Evolutionary conservation across 495 filamentous ascomycete species (phyloP), one percentile per base, ranked within the genome.

Genomic region (Aspergillus carlsbadensis): DNA sequence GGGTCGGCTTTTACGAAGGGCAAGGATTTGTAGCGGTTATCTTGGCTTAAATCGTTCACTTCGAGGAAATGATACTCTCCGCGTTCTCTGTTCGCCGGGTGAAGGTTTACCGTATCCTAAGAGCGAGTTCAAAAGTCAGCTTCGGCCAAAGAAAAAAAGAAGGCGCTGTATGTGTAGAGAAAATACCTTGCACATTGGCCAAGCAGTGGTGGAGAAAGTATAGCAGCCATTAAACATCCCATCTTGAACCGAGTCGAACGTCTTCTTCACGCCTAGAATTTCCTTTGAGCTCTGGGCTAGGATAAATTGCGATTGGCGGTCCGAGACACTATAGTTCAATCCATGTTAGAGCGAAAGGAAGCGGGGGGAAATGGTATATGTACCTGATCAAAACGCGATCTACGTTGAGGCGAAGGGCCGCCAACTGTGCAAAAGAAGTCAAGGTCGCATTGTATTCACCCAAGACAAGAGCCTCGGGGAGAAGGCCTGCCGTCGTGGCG

Each of bases 251-350:
- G 60, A 64, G 17, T 76, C 70, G 55, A 68, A 72, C 22, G 67
- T 61, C 46, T 71, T 46, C 7, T 54, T 52, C 15, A 13, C 53
- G 11, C 64, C 5, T 55, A 70, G 57, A 11, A 75, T 55, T 3
- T 70, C 75, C 52, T 76, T 77, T 3, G 78, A 77, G 21, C 75
- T 68, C 59, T 86, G 81, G 3, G 82, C 82, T 29, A 85, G 65
- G 35, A 84, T 80, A 44, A 80, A 84, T 62, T 85, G 81, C 17
- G 77, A 71, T 3, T 80, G 72, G 18, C 77, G 73, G 57, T 84
- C 85, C 46, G 86, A 81, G 17, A 90, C 75, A 34, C 82, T 73
- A 18, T 21, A 34, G 11, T 17, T 20, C 3, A 41, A 1, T 5
- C 21, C 22, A 34, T 50, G 17, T 40, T 11, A 62, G 50, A 33